Evolutionary conservation across 73 alveolate species (phyloP).

Genomic region (Paramecium primaurelia): DNA sequence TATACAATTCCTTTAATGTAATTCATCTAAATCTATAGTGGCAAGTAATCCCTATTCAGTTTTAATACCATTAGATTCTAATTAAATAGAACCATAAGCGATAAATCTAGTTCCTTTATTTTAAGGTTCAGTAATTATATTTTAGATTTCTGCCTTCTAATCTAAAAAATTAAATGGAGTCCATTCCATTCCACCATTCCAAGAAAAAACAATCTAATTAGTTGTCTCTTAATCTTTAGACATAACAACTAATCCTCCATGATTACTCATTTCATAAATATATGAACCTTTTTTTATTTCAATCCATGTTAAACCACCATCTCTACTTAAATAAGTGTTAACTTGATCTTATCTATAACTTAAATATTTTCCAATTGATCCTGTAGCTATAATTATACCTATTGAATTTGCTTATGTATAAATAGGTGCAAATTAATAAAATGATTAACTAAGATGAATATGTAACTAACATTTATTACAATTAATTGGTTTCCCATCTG

Average conservation of each 20-base stretch:
- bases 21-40: conserved; percentile 75
- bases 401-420: conserved; percentile 74
- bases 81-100: conserved; percentile 71
- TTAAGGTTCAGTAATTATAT: conserved; percentile 86
- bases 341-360: conserved; percentile 67
- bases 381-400: conserved; percentile 84
- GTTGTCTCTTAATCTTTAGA: conserved; percentile 81
- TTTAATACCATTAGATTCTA: conserved; percentile 39
- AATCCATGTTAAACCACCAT: conserved; percentile 93
- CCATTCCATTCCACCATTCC: conserved; percentile 80
- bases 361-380: conserved; percentile 85
- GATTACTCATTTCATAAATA: conserved; percentile 94
- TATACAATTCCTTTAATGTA: conserved; percentile 89
- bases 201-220: conserved; percentile 69
- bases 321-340: conserved; percentile 89
- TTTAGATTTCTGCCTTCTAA: conserved; percentile 67
- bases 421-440: conserved; percentile 71
- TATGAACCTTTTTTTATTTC: conserved; percentile 81
- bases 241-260: conserved; percentile 96
- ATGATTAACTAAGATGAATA: conserved; percentile 74
- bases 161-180: conserved; percentile 55
- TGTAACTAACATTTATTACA: conserved; percentile 84
- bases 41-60: conserved; percentile 70
- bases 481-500: conserved; percentile 63
- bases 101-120: conserved; percentile 77